Conservation (phyloP, 805 yeast genomes). For the Saccharomycopsis olivae region DNA sequence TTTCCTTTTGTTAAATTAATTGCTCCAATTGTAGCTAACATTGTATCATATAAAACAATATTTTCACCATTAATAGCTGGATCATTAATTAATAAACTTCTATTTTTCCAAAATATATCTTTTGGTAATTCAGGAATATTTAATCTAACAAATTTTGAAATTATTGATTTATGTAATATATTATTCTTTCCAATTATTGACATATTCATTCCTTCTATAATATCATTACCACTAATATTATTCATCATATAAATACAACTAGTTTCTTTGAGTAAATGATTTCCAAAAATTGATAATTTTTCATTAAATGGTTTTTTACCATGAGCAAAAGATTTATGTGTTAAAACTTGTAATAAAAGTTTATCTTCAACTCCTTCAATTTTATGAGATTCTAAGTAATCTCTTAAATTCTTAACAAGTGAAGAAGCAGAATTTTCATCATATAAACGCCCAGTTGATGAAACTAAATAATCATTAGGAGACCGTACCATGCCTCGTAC, state of each 20-base stretch:
- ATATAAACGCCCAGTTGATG: conserved; percentile 16
- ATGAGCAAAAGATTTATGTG: conserved; percentile 92
- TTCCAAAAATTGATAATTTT: conserved; percentile 64
- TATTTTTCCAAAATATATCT: conserved; percentile 57
- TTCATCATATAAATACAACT: conserved; percentile 33
- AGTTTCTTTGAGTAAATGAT: conserved; percentile 44
- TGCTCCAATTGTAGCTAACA: conserved; percentile 60
- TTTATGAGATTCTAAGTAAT: conserved; percentile 31
- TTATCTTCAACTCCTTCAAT: conserved; percentile 28
- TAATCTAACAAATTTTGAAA: conserved; percentile 42
- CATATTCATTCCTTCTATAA: conserved; percentile 39
- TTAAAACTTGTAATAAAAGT: conserved; percentile 64
- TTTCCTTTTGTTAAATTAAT: conserved; percentile 54
- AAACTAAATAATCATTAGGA: conserved; percentile 42
- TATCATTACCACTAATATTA: conserved; percentile 21
- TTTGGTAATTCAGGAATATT: conserved; percentile 33
- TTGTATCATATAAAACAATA: conserved; percentile 41
- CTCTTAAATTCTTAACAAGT: conserved; percentile 38
- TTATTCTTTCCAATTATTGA: conserved; percentile 51
- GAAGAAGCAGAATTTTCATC: conserved; percentile 48
- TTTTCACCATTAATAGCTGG: conserved; percentile 45
- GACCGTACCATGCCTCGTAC: conserved; percentile 65
- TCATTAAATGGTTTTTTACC: conserved; percentile 87
- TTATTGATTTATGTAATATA: conserved; percentile 37
- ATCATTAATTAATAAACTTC: conserved; percentile 34